Evolutionary conservation across 768 basidiomycete genomes (phyloP), one percentile per base, ranked within the genome.

Genomic region (Sporobolomyces roseus): DNA sequence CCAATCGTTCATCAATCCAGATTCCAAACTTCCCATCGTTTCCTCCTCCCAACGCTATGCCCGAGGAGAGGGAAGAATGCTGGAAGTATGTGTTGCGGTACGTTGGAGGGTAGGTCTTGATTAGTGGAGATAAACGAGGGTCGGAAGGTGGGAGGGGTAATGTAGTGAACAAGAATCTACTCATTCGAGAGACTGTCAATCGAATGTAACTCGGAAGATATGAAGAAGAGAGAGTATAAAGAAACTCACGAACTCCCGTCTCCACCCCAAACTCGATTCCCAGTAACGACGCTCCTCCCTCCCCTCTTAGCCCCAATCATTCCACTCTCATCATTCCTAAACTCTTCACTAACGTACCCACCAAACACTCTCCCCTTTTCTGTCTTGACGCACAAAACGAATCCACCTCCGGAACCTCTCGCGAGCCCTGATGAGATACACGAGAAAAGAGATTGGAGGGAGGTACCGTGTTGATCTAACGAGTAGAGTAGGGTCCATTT

Each of bases 381-480:
- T 73, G 92, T 92, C 49, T 81, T 83, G 2, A 93, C 78, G 9
- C 85, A 83, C 1, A 97, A 72, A 14, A 97, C 72, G 50, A 75
- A 77, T 7, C 84, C 84, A 3, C 83, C 82, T 46, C 58, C 58
- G 27, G 43, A 12, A 33, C 45, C 13, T 41, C 80, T 80, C 36
- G 76, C 79, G 21, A 71, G 60, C 23, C 74, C 75, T 45, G 59
- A 68, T 17, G 76, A 74, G 48, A 79, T 75, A 13, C 75, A 74
- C 19, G 74, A 75, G 77, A 96, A 97, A 8, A 97, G 83, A 1
- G 94, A 96, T 51, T 88, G 86, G 19, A 97, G 82, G 17, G 91
- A 93, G 51, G 93, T 92, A 0, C 94, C 94, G 73, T 98, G 89
- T 75, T 96, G 93, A 75, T 98, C 94, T 23, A 96, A 83, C 21